Evolutionary conservation across 2,329 filamentous ascomycete genomes (phyloP).

Genomic region (Trichoderma endophyticum): DNA sequence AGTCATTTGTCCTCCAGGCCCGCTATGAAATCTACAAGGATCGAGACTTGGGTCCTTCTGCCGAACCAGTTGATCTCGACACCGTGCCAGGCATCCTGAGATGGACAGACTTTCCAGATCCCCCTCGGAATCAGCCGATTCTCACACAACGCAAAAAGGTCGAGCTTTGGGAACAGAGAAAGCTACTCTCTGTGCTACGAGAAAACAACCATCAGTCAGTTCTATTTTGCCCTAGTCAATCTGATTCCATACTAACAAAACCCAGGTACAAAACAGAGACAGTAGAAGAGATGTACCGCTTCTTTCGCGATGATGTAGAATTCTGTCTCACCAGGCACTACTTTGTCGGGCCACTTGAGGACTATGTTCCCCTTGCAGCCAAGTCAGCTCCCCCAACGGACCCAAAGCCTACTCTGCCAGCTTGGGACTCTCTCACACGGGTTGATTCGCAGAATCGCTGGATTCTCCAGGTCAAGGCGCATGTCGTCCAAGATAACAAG

Average conservation of each 20-base stretch:
- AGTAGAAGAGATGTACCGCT: constrained; percentile 52
- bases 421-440: constrained; percentile 46
- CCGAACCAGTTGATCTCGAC: constrained; percentile 39
- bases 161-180: constrained; percentile 52
- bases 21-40: constrained; percentile 52
- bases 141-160: constrained; percentile 54
- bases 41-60: constrained; percentile 42
- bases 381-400: constrained; percentile 16
- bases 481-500: constrained; percentile 55
- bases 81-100: constrained; percentile 46
- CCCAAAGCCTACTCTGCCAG: constrained; percentile 37
- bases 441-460: constrained; percentile 51
- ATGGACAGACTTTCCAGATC: constrained; percentile 61
- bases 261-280: constrained; percentile 51
- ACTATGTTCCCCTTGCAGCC: constrained; percentile 33
- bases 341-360: constrained; percentile 35
- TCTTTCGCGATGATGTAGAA: constrained; percentile 53
- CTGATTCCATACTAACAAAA: not conserved
- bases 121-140: constrained; percentile 43
- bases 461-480: constrained; percentile 53
- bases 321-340: constrained; percentile 51
- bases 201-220: constrained; percentile 53
- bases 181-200: constrained; percentile 45
- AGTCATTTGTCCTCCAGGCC: constrained; percentile 56
- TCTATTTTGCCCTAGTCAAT: fast-evolving